A percentile compares a stretch with the other conserved stretches of the same genome.
Conservation (phyloP, 345 rosid genomes). For the Pelargonium nanum region DNA sequence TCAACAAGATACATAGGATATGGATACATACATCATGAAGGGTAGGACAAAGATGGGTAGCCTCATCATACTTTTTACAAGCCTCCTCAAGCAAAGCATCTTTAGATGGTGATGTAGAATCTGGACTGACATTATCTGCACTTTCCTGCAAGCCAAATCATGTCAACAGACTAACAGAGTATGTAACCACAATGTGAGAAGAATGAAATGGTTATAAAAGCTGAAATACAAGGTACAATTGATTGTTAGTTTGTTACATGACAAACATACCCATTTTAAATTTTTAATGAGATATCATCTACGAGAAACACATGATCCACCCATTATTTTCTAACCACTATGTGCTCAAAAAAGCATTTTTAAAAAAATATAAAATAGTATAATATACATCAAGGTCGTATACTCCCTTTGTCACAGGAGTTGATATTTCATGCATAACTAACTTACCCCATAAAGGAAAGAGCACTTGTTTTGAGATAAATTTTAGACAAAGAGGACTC, state of each 20-base stretch:
- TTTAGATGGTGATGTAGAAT: conserved; percentile 90
- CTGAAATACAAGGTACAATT: not conserved
- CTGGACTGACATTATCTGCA: conserved; percentile 83
- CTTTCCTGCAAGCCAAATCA: conserved; percentile 62
- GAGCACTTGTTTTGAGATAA: too few species aligned
- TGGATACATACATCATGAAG: conserved; percentile 77
- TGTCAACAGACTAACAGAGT: not conserved
- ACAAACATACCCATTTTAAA: not conserved
- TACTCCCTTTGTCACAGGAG: too few species aligned
- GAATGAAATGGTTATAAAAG: not conserved
- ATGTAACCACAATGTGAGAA: conserved; percentile 2
- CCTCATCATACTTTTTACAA: conserved; percentile 91
- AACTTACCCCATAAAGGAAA: too few species aligned
- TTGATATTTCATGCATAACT: too few species aligned
- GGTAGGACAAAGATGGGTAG: conserved; percentile 79
- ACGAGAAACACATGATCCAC: not conserved
- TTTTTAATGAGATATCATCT: too few species aligned
- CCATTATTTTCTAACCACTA: not conserved
- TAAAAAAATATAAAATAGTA: too few species aligned
- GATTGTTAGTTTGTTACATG: not conserved
- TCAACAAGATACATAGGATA: conserved; percentile 5
- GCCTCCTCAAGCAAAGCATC: conserved; percentile 97
- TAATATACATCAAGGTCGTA: too few species aligned
- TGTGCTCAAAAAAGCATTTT: too few species aligned
- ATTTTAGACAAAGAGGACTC: too few species aligned